phyloP scores from a whole-genome alignment of 768 basidiomycete genomes.

The Botryobasidium botryosum region DNA sequence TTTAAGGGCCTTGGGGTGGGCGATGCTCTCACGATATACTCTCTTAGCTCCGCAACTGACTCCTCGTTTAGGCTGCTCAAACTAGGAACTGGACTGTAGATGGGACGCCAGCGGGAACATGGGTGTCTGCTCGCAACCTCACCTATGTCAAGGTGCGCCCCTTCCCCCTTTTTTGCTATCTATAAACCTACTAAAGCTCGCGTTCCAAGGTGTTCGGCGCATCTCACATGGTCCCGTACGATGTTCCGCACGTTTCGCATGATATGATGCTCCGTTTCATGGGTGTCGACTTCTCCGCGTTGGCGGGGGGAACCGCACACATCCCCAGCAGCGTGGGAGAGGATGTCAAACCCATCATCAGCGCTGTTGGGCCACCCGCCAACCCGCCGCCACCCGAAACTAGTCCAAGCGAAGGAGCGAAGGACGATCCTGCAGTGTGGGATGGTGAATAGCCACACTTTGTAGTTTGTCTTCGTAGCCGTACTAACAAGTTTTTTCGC shows the following conservation, averaged over 20 bases:
- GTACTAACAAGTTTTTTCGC: not conserved
- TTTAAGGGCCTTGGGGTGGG: conserved; percentile 67
- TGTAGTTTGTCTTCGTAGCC: not conserved
- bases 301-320: conserved; percentile 62
- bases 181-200: not conserved
- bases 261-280: conserved; percentile 99
- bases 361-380: conserved; percentile 24
- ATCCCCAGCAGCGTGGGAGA: conserved; percentile 71
- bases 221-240: conserved; percentile 90
- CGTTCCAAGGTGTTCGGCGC: conserved; percentile 64
- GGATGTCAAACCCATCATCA: conserved; percentile 45
- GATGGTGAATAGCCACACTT: conserved; percentile 36
- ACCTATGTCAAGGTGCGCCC: conserved; percentile 72
- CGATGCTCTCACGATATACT: conserved; percentile 10
- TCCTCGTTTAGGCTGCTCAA: conserved; percentile 14
- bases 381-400: conserved; percentile 23
- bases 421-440: conserved; percentile 73
- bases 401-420: conserved; percentile 15
- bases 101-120: conserved; percentile 66
- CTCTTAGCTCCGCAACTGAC: conserved; percentile 15
- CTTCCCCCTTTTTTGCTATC: not conserved
- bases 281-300: conserved; percentile 69
- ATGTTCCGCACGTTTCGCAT: conserved; percentile 73
- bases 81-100: conserved; percentile 62
- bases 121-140: conserved; percentile 77